Evolutionary conservation across 2,329 filamentous ascomycete species (phyloP), one percentile per base, ranked within the genome.

Genomic region (Aspergillus novofumigatus): DNA sequence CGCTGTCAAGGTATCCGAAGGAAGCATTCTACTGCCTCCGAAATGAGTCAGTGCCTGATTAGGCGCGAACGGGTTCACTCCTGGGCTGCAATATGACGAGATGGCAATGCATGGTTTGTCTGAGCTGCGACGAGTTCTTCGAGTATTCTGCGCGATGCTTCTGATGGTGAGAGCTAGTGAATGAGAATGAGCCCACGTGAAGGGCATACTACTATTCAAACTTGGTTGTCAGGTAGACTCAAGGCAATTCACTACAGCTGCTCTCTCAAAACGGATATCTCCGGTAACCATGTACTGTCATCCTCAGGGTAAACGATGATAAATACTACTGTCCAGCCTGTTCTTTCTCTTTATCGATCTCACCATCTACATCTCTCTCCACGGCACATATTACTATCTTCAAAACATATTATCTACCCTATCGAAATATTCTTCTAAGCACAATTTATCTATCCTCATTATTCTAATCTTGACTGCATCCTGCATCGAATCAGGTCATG

Each of bases 1-100:
- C n/a, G 70, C 72, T 9, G 69, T 74, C 28, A 64, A 67, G 52
- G 67, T 72, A 21, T 70, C 69, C 21, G 67, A 73, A 58, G 72
- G 72, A 4, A 65, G 60, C n/a, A 66, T 75, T 21, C 56, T 63
- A 21, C 54, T 70, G 48, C 68, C 69, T 32, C 55, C 53, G 14
- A 52, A 29, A n/a, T 59, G 54, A 60, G 45, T 57, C 52, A 11
- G 20, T n/a, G 23, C 9, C 29, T 23, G 45, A 25, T 23, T 41
- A 7, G 14, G 17, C 14, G 32, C 14, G 32, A 38, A 38, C 2
- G 14, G 1, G 32, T 38, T 38, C 14, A 17, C 32, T 38, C 5
- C 32, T 38, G 32, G 32, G 32, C 32, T 38, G 32, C 32, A 38
- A 38, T 38, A 38, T 38, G 32, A n/a, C 42, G 42, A 25, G 44